Evolutionary conservation across 1,139 yeast genomes (phyloP).

Genomic region (Kurtzmaniella quercitrusa): DNA sequence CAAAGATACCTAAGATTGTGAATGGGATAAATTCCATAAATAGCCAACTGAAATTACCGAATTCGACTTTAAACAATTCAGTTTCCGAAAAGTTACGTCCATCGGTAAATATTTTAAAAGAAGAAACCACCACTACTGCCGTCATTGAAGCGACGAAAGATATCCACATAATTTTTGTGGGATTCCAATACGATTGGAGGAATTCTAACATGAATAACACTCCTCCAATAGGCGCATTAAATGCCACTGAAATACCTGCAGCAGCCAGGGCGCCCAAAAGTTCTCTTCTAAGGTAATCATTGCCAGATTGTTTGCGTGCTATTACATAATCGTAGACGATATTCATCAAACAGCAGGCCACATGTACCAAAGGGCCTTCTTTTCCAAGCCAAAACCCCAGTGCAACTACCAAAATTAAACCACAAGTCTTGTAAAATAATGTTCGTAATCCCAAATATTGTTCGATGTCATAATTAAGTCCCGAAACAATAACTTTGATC

Average conservation of each 20-base stretch:
- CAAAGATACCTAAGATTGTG: conserved; percentile 58
- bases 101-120: conserved; percentile 56
- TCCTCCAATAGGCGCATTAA: conserved; percentile 94
- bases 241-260: conserved; percentile 91
- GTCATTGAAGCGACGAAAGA: conserved; percentile 75
- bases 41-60: conserved; percentile 72
- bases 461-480: conserved; percentile 41
- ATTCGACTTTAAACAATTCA: conserved; percentile 59
- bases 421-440: conserved; percentile 46
- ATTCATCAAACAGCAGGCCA: conserved; percentile 61
- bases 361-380: conserved; percentile 92
- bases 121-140: conserved; percentile 60
- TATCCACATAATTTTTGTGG: conserved; percentile 72
- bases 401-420: conserved; percentile 64
- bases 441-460: conserved; percentile 47
- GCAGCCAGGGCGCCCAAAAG: conserved; percentile 82
- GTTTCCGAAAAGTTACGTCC: conserved; percentile 49
- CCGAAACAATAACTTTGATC: conserved; percentile 59
- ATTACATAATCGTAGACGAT: conserved; percentile 32
- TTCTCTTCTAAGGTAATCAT: conserved; percentile 59
- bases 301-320: conserved; percentile 21
- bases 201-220: conserved; percentile 81
- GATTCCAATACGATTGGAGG: conserved; percentile 58
- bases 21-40: conserved; percentile 68
- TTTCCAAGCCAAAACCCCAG: conserved; percentile 89